These are phyloP conservation scores for Golubevia sp. DNA, from an alignment of 1,284 basidiomycete genomes.

Conservation along the genomic window DNA sequence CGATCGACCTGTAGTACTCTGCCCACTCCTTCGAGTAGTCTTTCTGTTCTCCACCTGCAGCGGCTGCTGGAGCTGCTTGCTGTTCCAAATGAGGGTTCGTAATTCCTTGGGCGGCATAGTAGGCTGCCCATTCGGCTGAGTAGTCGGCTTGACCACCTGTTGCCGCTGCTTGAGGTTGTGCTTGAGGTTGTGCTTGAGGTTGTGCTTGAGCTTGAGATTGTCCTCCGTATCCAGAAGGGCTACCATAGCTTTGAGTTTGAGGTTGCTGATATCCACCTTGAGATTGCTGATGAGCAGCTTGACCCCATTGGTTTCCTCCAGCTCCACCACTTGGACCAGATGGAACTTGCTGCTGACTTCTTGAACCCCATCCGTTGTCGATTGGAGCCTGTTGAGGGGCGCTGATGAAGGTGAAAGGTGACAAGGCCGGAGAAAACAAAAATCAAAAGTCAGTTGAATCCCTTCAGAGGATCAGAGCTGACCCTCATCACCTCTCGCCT, in stretches of 20 bases:
- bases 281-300: neutral
- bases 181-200: neutral
- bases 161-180: neutral
- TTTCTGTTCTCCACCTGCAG: constrained; percentile 9
- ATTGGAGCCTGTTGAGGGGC: too few species aligned
- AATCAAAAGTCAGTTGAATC: too few species aligned
- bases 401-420: too few species aligned
- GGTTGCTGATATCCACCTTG: neutral
- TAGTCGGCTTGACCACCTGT: constrained; percentile 32
- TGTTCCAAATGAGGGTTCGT: constrained; percentile 19
- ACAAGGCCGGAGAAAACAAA: too few species aligned
- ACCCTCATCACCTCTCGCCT: too few species aligned
- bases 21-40: constrained; percentile 60
- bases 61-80: constrained; percentile 14
- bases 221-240: neutral
- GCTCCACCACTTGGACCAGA: constrained; percentile 12
- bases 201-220: neutral
- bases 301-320: constrained; percentile 6
- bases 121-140: constrained; percentile 57
- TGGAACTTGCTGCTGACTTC: constrained; percentile 11
- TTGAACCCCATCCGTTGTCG: constrained; percentile 8
- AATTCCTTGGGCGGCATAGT: constrained; percentile 24
- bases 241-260: constrained; percentile 12
- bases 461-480: too few species aligned
- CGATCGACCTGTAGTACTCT: constrained; percentile 17